Conservation (phyloP, 176 grass and related monocot genomes). For the Alloteropsis semialata region DNA sequence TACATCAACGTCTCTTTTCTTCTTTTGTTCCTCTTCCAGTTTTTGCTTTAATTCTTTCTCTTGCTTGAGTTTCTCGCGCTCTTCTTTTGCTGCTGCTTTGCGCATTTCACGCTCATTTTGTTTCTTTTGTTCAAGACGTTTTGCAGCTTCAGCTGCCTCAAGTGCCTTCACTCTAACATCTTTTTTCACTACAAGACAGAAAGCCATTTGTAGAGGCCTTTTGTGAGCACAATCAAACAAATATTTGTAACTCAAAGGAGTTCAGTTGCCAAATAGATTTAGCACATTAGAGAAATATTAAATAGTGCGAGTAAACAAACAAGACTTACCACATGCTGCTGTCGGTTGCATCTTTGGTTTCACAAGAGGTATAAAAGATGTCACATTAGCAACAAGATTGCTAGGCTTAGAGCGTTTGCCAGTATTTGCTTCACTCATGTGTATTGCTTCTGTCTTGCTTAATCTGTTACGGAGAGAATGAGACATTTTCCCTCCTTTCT, state of each 20-base stretch:
- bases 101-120: slow-evolving; percentile 71
- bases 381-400: slow-evolving; percentile 72
- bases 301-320: slow-evolving; percentile 20
- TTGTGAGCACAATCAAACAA: slow-evolving; percentile 26
- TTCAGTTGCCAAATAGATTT: not conserved
- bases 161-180: slow-evolving; percentile 90
- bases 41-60: slow-evolving; percentile 85
- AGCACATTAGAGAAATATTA: not conserved
- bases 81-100: slow-evolving; percentile 73
- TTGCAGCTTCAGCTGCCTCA: slow-evolving; percentile 89
- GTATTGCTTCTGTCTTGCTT: slow-evolving; percentile 45
- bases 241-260: slow-evolving; percentile 9
- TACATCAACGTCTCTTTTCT: slow-evolving; percentile 62
- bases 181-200: slow-evolving; percentile 67
- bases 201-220: slow-evolving; percentile 15
- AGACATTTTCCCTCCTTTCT: slow-evolving; percentile 48
- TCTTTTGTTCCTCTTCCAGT: slow-evolving; percentile 59
- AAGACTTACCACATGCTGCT: slow-evolving; percentile 48
- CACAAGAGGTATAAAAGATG: slow-evolving; percentile 90
- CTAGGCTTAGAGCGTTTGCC: slow-evolving; percentile 58
- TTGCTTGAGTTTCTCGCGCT: slow-evolving; percentile 70
- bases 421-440: slow-evolving; percentile 44
- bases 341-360: slow-evolving; percentile 63
- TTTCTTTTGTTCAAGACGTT: slow-evolving; percentile 86
- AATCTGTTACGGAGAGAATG: slow-evolving; percentile 47